Evolutionary conservation across 75 land plant species (phyloP).

Genomic region (Chamaecyparis obtusa): DNA sequence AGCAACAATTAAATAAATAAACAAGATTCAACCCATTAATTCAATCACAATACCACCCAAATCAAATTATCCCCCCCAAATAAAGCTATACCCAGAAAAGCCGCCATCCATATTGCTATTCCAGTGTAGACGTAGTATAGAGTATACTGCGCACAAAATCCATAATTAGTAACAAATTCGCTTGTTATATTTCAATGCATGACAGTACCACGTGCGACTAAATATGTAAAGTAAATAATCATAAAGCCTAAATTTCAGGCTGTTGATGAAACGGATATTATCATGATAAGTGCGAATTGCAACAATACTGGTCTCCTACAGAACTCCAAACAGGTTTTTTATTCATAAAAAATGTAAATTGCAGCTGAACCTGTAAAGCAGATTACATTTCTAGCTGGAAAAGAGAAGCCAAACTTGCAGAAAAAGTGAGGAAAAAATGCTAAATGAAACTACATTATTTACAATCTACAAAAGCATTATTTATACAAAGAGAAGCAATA

Average conservation of each 20-base stretch:
- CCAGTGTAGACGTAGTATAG: constrained; percentile 69
- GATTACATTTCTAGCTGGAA: no score
- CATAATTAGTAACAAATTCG: background rate
- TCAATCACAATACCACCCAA: background rate
- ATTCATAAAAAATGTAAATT: no score
- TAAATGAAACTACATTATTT: no score
- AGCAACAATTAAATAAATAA: background rate
- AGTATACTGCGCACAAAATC: constrained; percentile 37
- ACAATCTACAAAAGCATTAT: no score
- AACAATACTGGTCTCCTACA: no score
- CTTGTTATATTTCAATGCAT: constrained; percentile 1
- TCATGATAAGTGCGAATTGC: background rate
- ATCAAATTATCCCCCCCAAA: background rate
- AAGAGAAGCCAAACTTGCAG: no score
- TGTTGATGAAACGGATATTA: background rate
- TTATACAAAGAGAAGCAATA: no score
- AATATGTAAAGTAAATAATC: background rate
- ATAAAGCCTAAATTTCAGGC: background rate
- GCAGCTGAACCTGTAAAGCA: no score
- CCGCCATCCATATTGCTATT: constrained; percentile 45
- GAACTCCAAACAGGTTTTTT: no score
- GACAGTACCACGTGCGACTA: background rate
- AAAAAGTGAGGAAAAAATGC: no score
- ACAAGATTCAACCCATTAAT: background rate
- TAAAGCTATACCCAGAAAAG: constrained; percentile 56